Conservation (phyloP, 805 yeast species). For the Geotrichum ghanense region DNA sequence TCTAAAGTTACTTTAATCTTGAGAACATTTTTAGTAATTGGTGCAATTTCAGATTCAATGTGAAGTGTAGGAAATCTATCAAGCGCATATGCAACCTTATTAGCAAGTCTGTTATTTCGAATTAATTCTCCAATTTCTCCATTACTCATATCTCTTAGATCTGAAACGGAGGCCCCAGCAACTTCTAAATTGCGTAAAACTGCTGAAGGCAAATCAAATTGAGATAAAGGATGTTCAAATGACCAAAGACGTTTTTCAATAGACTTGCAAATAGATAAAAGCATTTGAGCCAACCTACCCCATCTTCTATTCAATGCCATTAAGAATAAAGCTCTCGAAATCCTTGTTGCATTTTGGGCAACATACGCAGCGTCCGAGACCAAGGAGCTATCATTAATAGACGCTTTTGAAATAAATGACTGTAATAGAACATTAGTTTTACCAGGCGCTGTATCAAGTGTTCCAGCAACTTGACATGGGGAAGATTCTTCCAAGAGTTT, state of each 20-base stretch:
- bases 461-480: constrained; percentile 77
- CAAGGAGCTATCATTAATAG: constrained; percentile 67
- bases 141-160: constrained; percentile 58
- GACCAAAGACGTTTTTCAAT: constrained; percentile 83
- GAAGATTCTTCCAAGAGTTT: constrained; percentile 36
- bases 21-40: constrained; percentile 79
- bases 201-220: constrained; percentile 62
- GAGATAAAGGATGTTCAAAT: constrained; percentile 79
- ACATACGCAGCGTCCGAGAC: constrained; percentile 83
- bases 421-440: constrained; percentile 83
- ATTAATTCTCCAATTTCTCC: constrained; percentile 82
- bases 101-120: constrained; percentile 70
- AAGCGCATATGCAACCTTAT: constrained; percentile 43
- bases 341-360: constrained; percentile 91
- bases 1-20: constrained; percentile 59
- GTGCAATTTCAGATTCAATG: constrained; percentile 75
- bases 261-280: constrained; percentile 75
- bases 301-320: constrained; percentile 83
- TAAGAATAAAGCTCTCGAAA: constrained; percentile 79
- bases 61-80: constrained; percentile 65
- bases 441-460: constrained; percentile 62
- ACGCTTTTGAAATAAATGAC: constrained; percentile 70
- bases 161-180: constrained; percentile 52
- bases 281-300: constrained; percentile 68
- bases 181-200: constrained; percentile 42